Base-by-base conservation (phyloP, 495 filamentous ascomycete species). In the Tuber microsphaerosporum region DNA sequence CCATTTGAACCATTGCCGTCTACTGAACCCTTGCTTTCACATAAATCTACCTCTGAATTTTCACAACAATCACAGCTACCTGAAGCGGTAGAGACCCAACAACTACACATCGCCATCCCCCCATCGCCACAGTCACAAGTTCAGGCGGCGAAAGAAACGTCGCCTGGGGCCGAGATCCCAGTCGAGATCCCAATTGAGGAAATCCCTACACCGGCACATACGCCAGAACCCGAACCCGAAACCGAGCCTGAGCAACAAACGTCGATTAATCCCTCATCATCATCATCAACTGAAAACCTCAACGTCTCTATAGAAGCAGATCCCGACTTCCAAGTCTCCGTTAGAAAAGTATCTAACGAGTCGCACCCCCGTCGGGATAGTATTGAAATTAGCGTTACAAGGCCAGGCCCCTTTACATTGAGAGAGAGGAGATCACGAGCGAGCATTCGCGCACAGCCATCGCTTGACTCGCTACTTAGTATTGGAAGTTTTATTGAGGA, bases 391-490 rank as follows among this genome's bases (percentile, higher is more conserved):
- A 75, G 69, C 51, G 43, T 76, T 74, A 41, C 75, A 26, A 70
- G 44, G 8, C 44, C 74, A 22, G 48, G 45, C 46, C 48, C 69
- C 17, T 48, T 43, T 42, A 26, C 44, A 44, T 44, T 45, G 44
- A 41, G 71, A 45, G 71, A 71, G 31, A 26, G 68, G 39, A 72
- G 41, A 70, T 61, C 51, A 26, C 51, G n/a, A 61, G 73, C 46
- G 72, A 76, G 71, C 45, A 71, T 81, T 22, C 75, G 75, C 51
- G 42, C 75, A n/a, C 79, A 81, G 73, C 44, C 74, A 22, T 81
- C 79, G 43, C 72, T 51, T 75, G 79, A 81, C 46, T 81, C 80
- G 43, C 80, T 81, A 34, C 56, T 65, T 65, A 65, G 56, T 65
- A 65, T 65, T 71, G 79, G 19, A 56, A 79, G 76, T 37, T 56